These are phyloP conservation scores for Bolboschoenoplectus hybrid DNA, from an alignment of 202 grass and related monocot species.

Conservation along the genomic window DNA sequence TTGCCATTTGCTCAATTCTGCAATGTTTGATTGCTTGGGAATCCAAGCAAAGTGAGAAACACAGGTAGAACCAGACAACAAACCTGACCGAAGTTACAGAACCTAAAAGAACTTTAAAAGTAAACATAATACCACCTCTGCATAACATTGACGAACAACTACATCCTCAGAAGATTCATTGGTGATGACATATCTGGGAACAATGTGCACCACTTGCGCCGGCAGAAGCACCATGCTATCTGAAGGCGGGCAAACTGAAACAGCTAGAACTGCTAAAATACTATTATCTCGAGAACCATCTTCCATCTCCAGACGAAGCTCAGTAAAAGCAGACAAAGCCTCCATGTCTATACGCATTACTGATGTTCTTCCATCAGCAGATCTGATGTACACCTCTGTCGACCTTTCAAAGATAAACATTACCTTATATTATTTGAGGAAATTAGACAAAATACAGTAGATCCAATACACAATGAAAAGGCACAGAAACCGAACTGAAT, in stretches of 20 bases:
- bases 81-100: slow-evolving; percentile 32
- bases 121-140: slow-evolving; percentile 54
- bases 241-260: slow-evolving; percentile 57
- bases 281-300: slow-evolving; percentile 43
- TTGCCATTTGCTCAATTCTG: background rate
- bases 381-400: slow-evolving; percentile 67
- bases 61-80: slow-evolving; percentile 43
- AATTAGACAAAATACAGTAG: background rate
- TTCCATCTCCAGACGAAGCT: slow-evolving; percentile 66
- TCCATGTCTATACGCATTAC: slow-evolving; percentile 63
- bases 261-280: slow-evolving; percentile 59
- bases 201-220: slow-evolving; percentile 67
- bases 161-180: slow-evolving; percentile 65
- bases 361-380: slow-evolving; percentile 52
- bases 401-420: slow-evolving; percentile 51
- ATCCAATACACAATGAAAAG: background rate
- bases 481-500: background rate
- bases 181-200: slow-evolving; percentile 75
- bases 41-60: slow-evolving; percentile 34
- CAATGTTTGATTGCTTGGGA: slow-evolving; percentile 29
- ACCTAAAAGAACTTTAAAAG: background rate
- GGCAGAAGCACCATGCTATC: slow-evolving; percentile 44
- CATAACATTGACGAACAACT: slow-evolving; percentile 75
- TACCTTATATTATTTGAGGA: slow-evolving; percentile 17
- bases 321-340: slow-evolving; percentile 76